A percentile compares a stretch with the other conserved stretches of the same genome.
Conservation (phyloP, 2,329 filamentous ascomycete genomes). For the Aureobasidium sp. region DNA sequence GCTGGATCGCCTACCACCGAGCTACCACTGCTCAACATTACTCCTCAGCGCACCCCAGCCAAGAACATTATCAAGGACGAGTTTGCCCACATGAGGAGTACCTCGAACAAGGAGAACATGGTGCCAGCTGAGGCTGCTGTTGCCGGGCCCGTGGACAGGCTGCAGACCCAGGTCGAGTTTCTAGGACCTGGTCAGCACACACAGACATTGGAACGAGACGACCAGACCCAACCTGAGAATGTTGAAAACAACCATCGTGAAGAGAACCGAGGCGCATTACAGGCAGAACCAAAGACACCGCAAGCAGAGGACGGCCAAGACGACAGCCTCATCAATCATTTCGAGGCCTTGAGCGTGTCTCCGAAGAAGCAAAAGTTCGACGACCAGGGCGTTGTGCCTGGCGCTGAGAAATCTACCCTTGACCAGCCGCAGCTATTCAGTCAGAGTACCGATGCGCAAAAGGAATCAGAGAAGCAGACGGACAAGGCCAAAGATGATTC, state of each 20-base stretch:
- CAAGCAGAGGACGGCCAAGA: neutral
- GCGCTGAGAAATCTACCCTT: neutral
- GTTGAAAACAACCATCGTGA: neutral
- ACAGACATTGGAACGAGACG: neutral
- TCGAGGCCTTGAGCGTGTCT: neutral
- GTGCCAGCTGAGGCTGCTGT: slow-evolving; percentile 16
- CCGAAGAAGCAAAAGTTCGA: neutral
- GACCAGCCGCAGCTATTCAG: neutral
- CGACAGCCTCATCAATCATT: neutral
- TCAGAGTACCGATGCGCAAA: neutral
- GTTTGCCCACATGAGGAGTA: slow-evolving; percentile 23
- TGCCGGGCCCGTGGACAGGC: slow-evolving; percentile 7
- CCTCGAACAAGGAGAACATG: slow-evolving; percentile 30
- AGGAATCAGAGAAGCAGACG: neutral
- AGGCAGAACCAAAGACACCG: neutral
- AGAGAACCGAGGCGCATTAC: neutral
- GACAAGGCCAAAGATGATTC: neutral
- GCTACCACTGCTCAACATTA: slow-evolving; percentile 20
- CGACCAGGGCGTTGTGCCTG: neutral
- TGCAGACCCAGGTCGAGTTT: slow-evolving; percentile 26
- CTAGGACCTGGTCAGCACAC: slow-evolving; percentile 41
- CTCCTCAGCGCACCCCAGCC: slow-evolving; percentile 21
- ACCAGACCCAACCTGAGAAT: neutral
- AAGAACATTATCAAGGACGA: slow-evolving; percentile 23
- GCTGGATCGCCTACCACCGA: slow-evolving; percentile 20